Conservation (phyloP, 768 basidiomycete species). For the Boletus huronensis region DNA sequence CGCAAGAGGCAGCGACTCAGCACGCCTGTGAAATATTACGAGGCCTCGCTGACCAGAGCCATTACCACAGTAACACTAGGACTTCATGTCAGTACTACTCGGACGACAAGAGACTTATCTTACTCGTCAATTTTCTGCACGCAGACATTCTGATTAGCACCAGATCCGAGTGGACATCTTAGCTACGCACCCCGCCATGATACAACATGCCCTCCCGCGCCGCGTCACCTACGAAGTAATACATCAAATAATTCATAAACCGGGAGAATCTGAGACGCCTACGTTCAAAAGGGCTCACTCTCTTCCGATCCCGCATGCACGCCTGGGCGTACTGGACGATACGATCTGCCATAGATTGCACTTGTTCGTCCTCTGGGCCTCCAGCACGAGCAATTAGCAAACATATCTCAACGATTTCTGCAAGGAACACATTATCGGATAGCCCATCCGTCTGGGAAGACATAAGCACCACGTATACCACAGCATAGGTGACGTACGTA, state of each 20-base stretch:
- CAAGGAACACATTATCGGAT: conserved; percentile 58
- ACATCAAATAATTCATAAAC: conserved; percentile 3
- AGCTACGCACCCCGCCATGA: conserved; percentile 67
- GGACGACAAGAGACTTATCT: conserved; percentile 26
- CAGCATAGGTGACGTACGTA: conserved; percentile 35
- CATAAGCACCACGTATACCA: conserved; percentile 3
- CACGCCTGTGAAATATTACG: conserved; percentile 24
- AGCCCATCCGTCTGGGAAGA: conserved; percentile 48
- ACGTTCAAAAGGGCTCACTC: conserved; percentile 76
- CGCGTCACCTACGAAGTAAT: conserved; percentile 48
- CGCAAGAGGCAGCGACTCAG: neutral
- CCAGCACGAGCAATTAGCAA: conserved; percentile 57
- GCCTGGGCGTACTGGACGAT: conserved; percentile 64
- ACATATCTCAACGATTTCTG: conserved; percentile 70
- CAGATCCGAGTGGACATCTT: neutral
- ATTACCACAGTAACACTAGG: conserved; percentile 69
- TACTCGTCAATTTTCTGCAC: conserved; percentile 78
- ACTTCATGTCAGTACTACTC: conserved; percentile 8
- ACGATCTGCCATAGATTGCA: conserved; percentile 68
- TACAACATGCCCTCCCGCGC: conserved; percentile 61
- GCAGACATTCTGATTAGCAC: conserved; percentile 4
- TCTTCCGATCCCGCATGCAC: conserved; percentile 65
- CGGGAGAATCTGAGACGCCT: conserved; percentile 26
- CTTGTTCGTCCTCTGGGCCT: conserved; percentile 56
- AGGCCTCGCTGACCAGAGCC: conserved; percentile 62